phyloP scores from a whole-genome alignment of 2,329 filamentous ascomycete genomes.

The Fusarium tanahbumbuense region DNA sequence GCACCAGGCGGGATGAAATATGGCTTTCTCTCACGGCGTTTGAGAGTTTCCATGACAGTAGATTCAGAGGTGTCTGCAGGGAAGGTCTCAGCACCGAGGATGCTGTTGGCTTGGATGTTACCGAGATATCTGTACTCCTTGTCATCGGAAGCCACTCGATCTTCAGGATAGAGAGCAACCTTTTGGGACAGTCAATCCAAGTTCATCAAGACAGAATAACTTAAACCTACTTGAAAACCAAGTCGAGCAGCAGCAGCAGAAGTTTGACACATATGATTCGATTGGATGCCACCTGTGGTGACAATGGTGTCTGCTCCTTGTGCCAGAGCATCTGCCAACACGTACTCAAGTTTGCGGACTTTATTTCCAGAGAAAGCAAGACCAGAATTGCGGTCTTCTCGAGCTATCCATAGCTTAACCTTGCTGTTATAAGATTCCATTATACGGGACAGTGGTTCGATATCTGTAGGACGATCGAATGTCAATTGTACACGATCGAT shows the following conservation, averaged over 20 bases:
- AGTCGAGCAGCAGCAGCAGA: conserved; percentile 29
- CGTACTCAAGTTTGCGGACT: conserved; percentile 32
- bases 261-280: conserved; percentile 36
- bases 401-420: conserved; percentile 18
- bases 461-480: conserved; percentile 25
- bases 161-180: conserved; percentile 27
- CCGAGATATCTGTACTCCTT: conserved; percentile 25
- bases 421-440: conserved; percentile 1
- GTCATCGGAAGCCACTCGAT: conserved; percentile 6
- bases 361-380: conserved; percentile 36
- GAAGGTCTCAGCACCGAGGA: conserved; percentile 31
- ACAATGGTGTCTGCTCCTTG: conserved; percentile 31
- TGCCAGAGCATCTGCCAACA: conserved; percentile 21
- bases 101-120: conserved; percentile 22
- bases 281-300: conserved; percentile 28
- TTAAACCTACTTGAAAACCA: conserved; percentile 10
- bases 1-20: conserved; percentile 26
- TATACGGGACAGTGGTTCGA: conserved; percentile 22
- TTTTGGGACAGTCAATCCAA: background rate
- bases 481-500: conserved; percentile 24
- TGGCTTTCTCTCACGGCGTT: conserved; percentile 10
- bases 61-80: conserved; percentile 13
- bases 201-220: accelerated
- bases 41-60: background rate
- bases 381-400: conserved; percentile 33